Conservation (phyloP, 331 rosid species). For the Rhamnella rubrinervis region DNA sequence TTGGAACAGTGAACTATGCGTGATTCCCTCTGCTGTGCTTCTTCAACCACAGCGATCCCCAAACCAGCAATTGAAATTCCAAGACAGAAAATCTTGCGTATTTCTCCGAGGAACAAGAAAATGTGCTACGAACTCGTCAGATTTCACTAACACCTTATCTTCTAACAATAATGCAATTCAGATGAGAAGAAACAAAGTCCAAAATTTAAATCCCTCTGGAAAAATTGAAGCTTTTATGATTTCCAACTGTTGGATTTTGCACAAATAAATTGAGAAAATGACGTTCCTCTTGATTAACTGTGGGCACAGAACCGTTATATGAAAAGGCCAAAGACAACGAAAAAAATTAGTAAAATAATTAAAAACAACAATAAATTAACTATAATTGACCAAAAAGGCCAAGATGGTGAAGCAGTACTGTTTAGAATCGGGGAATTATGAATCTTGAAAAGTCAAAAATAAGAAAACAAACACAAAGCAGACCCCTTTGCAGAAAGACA, state of each 20-base stretch:
- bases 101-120: neutral
- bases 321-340: neutral
- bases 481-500: too few relatives aligned
- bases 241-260: slow-evolving; percentile 12
- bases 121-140: neutral
- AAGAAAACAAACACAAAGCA: neutral
- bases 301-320: slow-evolving; percentile 13
- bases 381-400: neutral
- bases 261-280: slow-evolving; percentile 8
- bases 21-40: neutral
- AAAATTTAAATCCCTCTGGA: neutral
- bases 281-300: slow-evolving; percentile 7
- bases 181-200: neutral
- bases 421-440: too few relatives aligned
- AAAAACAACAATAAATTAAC: neutral
- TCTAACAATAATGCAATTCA: neutral
- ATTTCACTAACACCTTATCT: slow-evolving; percentile 19
- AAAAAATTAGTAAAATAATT: neutral
- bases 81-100: neutral
- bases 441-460: neutral
- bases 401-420: too few relatives aligned
- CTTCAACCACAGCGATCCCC: neutral
- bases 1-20: neutral
- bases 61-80: neutral
- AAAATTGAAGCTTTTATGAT: neutral